Evolutionary conservation across 768 basidiomycete genomes (phyloP), one percentile per base, ranked within the genome.

Genomic region (Kwoniella pini): DNA sequence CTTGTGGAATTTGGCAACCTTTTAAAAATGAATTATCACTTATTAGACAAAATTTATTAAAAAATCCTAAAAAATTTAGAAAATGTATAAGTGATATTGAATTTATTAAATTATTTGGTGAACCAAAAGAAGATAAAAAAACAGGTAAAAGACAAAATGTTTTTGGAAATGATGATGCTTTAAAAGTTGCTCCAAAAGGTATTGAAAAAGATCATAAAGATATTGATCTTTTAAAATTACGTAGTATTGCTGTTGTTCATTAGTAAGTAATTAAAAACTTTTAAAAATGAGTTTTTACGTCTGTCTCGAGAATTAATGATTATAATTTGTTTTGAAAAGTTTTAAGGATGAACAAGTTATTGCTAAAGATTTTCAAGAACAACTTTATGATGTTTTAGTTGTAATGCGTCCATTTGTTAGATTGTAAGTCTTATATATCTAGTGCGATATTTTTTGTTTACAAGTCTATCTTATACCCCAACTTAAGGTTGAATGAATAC

Each of bases 151-250:
- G 86, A 51, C 83, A 84, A 71, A 95, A 83, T 70, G 85, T 99
- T 1, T 99, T 94, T 76, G 94, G 95, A 0, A 75, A 78, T 57
- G 91, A 94, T 1, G 93, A 91, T 67, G 87, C 91, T 73, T 80
- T 96, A 28, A 97, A 96, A 80, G 86, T 85, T 0, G 90, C 92
- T 4, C 94, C 94, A 0, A 97, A 96, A 72, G 94, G 92, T 0
- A 80, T 95, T 9, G 84, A 85, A 52, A 98, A 92, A 79, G 83
- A 83, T 28, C 92, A 97, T 74, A 82, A 82, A 77, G 91, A 97
- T 74, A 97, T 99, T 65, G 94, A 95, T 76, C 79, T 98, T 50
- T 80, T 99, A 63, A 90, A 90, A 77, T 87, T 89, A 62, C 85
- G 91, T 24, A 86, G 87, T 17, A 85, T 91, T 31, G 86, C 83